Evolutionary conservation across 306 rosid genomes (phyloP).

Genomic region (Vigna mungo): DNA sequence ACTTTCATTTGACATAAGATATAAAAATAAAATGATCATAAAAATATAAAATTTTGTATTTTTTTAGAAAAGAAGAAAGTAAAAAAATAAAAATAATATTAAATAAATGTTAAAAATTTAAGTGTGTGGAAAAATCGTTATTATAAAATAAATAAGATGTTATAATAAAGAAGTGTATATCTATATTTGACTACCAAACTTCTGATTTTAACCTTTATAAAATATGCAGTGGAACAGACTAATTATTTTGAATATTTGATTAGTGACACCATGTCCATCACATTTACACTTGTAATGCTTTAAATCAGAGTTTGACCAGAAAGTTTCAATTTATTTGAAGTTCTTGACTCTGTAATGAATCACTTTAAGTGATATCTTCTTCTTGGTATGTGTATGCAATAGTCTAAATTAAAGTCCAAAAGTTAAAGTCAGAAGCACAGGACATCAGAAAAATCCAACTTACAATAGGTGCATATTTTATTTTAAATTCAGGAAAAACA

Average conservation of each 20-base stretch:
- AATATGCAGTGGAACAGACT: neutral
- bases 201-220: neutral
- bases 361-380: neutral
- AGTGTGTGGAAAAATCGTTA: no score
- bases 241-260: constrained; percentile 18
- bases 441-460: constrained; percentile 33
- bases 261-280: constrained; percentile 8
- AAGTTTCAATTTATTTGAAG: neutral
- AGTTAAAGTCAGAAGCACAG: constrained; percentile 25
- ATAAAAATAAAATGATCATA: no score
- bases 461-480: neutral
- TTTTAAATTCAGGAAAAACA: neutral
- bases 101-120: no score
- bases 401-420: neutral
- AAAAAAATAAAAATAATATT: no score
- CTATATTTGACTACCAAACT: neutral
- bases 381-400: neutral
- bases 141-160: constrained; percentile 1
- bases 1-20: no score
- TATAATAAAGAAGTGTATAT: neutral
- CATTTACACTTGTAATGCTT: constrained; percentile 30
- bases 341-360: neutral
- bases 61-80: no score
- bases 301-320: neutral
- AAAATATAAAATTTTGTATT: no score